Evolutionary conservation across 441 rosid species (phyloP), one percentile per base, ranked within the genome.

Genomic region (Adansonia grandidieri): DNA sequence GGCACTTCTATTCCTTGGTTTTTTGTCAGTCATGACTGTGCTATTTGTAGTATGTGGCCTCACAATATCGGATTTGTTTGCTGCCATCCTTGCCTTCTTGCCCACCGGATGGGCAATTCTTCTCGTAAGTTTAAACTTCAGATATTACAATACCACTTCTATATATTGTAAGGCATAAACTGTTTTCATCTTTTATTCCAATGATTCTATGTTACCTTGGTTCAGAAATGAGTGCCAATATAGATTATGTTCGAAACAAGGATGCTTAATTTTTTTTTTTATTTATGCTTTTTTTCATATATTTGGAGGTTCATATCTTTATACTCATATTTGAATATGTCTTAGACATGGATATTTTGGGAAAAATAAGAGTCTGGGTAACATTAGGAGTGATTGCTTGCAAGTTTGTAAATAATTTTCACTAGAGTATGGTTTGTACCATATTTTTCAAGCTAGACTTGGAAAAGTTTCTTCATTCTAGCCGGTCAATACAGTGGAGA

Each of bases 1-100:
- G 84, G 97, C 98, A n/a, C 97, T 97, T 79, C 83, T 93, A 44
- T 95, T 95, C 85, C 98, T 97, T 0, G 97, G 93, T n/a, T 90
- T 97, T 86, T 60, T 93, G 85, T 92, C 92, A 4, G 91, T 93
- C 77, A 91, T 97, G 97, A 92, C 94, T 6, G 89, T 92, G 76
- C 81, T 93, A 53, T 89, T 92, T 56, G 96, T 95, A 14, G 94
- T 89, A 7, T 84, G 87, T 53, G 86, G 89, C 77, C 95, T 97
- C 80, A 87, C 95, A 42, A 74, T 93, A 56, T 17, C 90, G 3
- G 99, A 97, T 85, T 47, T 97, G 42, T 91, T 90, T 53, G 97
- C 98, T 74, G 81, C 93, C 56, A 20, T 82, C 80, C 93, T 97
- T 28, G 98, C 98, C 75, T 97, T 97, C 87, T 76, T 93, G 86